These are phyloP conservation scores for Tulasnella sp. DNA, from an alignment of 768 basidiomycete genomes.

Conservation along the genomic window DNA sequence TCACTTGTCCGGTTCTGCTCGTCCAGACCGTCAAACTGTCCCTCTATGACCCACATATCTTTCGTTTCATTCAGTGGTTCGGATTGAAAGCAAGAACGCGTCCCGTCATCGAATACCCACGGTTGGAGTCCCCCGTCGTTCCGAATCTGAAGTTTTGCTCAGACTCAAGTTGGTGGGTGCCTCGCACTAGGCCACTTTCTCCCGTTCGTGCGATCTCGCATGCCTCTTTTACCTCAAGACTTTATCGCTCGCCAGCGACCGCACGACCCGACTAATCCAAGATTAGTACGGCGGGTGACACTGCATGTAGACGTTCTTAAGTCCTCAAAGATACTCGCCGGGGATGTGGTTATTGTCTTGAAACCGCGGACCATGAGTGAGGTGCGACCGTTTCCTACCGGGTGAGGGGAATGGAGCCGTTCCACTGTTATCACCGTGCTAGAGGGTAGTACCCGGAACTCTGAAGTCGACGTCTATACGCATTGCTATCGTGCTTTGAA, in stretches of 20 bases:
- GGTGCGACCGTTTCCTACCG: no score
- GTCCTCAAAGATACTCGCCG: not conserved
- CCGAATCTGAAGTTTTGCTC: not conserved
- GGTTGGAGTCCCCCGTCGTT: not conserved
- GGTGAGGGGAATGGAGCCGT: not conserved
- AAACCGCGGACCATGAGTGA: no score
- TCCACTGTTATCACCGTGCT: not conserved
- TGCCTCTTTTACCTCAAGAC: not conserved
- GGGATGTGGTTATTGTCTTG: not conserved
- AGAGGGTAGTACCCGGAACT: not conserved
- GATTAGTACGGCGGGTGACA: not conserved
- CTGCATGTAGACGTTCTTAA: not conserved
- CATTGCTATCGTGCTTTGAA: not conserved
- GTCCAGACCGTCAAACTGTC: slow-evolving; percentile 1
- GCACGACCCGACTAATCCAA: not conserved
- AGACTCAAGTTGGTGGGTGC: not conserved
- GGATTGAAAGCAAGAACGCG: not conserved
- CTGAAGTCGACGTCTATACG: not conserved
- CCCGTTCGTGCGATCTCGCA: not conserved
- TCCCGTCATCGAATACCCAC: not conserved
- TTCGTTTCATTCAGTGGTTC: not conserved
- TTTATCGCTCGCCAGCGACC: not conserved
- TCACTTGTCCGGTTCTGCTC: not conserved
- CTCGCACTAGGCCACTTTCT: not conserved
- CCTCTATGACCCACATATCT: slow-evolving; percentile 9